A percentile compares a stretch with the other conserved stretches of the same genome.
These are phyloP conservation scores for Fraxinus excelsior DNA, from an alignment of 257 asterid species.

Conservation along the genomic window DNA sequence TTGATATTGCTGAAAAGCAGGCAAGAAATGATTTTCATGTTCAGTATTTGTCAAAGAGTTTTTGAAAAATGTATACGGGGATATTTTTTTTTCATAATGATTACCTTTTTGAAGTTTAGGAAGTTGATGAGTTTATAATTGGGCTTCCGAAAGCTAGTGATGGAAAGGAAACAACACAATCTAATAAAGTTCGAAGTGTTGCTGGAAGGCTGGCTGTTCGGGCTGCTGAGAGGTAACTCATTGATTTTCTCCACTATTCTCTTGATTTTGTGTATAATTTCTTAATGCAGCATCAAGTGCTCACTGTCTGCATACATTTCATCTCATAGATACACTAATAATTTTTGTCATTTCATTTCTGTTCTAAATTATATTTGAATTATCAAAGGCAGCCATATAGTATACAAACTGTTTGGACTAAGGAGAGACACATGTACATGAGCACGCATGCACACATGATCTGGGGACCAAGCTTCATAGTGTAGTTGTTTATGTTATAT, in stretches of 20 bases:
- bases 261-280: background rate
- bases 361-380: no score
- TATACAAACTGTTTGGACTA: background rate
- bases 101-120: conserved; percentile 43
- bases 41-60: background rate
- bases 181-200: conserved; percentile 86
- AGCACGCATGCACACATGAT: no score
- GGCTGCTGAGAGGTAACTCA: conserved; percentile 79
- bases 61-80: background rate
- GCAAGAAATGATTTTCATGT: conserved; percentile 29
- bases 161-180: conserved; percentile 83
- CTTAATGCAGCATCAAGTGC: no score
- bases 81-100: conserved; percentile 6
- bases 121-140: conserved; percentile 89
- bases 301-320: no score
- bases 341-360: background rate
- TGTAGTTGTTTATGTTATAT: no score
- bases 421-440: no score
- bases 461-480: no score
- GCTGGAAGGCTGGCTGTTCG: conserved; percentile 88
- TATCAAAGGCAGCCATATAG: background rate
- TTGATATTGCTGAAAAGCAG: conserved; percentile 78
- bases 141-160: conserved; percentile 80
- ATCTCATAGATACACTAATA: no score
- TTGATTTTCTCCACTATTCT: background rate